These are phyloP conservation scores for Ceratonia siliqua DNA, from an alignment of 306 rosid genomes.

Conservation along the genomic window DNA sequence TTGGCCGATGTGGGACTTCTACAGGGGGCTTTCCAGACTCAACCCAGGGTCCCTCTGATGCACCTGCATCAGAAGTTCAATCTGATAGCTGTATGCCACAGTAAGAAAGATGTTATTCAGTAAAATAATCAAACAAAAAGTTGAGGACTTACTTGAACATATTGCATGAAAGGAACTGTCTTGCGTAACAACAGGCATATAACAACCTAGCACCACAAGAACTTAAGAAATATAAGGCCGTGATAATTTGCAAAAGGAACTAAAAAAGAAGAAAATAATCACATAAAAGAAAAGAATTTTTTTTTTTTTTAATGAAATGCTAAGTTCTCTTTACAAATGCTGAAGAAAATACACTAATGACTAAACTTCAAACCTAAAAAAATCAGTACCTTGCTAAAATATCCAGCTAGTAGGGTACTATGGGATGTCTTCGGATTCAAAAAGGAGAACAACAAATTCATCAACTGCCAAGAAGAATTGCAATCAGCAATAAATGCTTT, in stretches of 20 bases:
- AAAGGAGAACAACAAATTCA: constrained; percentile 89
- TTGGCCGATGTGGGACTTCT: too few species aligned
- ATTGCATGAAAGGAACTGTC: constrained; percentile 87
- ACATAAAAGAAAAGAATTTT: neutral
- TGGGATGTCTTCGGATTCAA: constrained; percentile 79
- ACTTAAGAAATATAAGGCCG: constrained; percentile 30
- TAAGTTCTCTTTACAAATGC: neutral
- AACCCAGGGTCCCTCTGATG: too few species aligned
- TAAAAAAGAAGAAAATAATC: neutral
- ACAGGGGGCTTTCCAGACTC: too few species aligned
- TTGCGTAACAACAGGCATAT: constrained; percentile 91
- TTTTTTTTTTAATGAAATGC: neutral
- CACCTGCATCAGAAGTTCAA: too few species aligned
- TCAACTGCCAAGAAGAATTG: constrained; percentile 70
- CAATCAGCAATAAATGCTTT: constrained; percentile 37
- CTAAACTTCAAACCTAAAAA: constrained; percentile 30
- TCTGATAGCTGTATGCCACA: neutral
- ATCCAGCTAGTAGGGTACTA: constrained; percentile 89
- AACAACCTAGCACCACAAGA: constrained; percentile 79
- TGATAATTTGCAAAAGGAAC: constrained; percentile 20
- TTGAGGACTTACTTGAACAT: constrained; percentile 77
- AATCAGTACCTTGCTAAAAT: constrained; percentile 88
- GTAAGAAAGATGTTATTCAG: neutral
- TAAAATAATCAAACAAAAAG: constrained; percentile 16
- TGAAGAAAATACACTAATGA: neutral